These are phyloP conservation scores for Neofusicoccum ribis DNA, from an alignment of 2,329 filamentous ascomycete genomes.

Conservation along the genomic window DNA sequence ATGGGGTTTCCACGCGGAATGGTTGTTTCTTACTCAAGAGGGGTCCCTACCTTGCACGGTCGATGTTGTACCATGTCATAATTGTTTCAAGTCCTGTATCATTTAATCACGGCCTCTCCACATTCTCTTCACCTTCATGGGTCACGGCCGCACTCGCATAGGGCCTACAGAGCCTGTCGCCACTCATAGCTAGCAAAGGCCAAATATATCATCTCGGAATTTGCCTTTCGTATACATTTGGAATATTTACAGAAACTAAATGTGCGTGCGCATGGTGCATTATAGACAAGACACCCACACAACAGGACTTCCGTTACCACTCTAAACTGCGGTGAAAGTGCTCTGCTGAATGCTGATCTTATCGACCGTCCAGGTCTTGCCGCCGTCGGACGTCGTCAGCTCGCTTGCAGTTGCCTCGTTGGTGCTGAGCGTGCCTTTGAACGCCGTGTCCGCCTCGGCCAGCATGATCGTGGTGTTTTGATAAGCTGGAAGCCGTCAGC, in stretches of 20 bases:
- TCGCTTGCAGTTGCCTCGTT: slow-evolving; percentile 42
- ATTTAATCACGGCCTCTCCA: slow-evolving; percentile 5
- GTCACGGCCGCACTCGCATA: not conserved
- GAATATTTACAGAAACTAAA: not conserved
- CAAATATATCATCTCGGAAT: not conserved
- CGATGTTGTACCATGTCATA: not conserved
- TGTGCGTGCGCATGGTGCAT: too few species aligned
- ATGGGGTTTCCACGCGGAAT: not conserved
- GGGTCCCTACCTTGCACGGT: not conserved
- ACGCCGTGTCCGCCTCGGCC: slow-evolving; percentile 38
- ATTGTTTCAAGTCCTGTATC: not conserved
- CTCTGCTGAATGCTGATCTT: slow-evolving; percentile 37
- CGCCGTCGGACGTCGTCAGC: slow-evolving; percentile 43
- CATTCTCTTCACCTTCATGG: not conserved
- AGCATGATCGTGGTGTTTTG: slow-evolving; percentile 40
- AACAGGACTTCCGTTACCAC: not conserved
- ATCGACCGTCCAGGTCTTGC: slow-evolving; percentile 47
- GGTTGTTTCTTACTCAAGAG: not conserved
- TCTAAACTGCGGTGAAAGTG: not conserved
- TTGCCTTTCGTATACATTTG: not conserved
- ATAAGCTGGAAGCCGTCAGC: not conserved
- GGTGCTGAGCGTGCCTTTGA: slow-evolving; percentile 40
- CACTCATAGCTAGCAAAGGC: not conserved
- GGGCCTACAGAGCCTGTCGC: not conserved
- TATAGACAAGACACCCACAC: not conserved